Percentiles rank a stretch among this genome's conserved stretches.
Evolutionary conservation across 2,329 filamentous ascomycete species (phyloP).

Genomic region (Fusarium mangiferae): DNA sequence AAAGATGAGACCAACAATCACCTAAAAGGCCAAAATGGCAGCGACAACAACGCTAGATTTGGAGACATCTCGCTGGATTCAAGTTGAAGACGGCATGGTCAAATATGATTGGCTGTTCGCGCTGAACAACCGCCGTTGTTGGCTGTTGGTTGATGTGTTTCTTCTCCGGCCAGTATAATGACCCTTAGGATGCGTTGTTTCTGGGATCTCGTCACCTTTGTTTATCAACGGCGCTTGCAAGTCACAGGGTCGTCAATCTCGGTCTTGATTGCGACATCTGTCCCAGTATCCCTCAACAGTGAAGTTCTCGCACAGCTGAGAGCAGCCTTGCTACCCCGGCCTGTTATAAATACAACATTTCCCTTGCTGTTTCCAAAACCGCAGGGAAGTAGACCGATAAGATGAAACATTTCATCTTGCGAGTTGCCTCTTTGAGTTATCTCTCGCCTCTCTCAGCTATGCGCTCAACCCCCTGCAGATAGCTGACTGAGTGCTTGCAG

Average conservation of each 20-base stretch:
- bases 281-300: not conserved
- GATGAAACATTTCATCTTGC: not conserved
- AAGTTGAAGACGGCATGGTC: not conserved
- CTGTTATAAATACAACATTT: not conserved
- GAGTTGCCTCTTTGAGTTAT: not conserved
- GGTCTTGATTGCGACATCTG: not conserved
- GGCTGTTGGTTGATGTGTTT: constrained; percentile 19
- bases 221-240: constrained; percentile 7
- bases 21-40: too few species aligned
- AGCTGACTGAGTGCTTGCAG: constrained; percentile 27
- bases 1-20: not conserved
- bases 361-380: not conserved
- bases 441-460: not conserved
- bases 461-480: constrained; percentile 20
- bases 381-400: not conserved
- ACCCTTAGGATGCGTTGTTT: not conserved
- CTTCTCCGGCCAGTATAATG: not conserved
- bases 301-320: not conserved
- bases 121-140: not conserved
- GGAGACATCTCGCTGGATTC: not conserved
- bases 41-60: not conserved
- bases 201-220: not conserved
- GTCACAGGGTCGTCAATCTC: not conserved
- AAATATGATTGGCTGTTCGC: not conserved
- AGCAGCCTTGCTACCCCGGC: not conserved